A percentile compares a stretch with the other conserved stretches of the same genome.
Evolutionary conservation across 495 filamentous ascomycete genomes (phyloP).

Genomic region (Aspergillus carlsbadensis): DNA sequence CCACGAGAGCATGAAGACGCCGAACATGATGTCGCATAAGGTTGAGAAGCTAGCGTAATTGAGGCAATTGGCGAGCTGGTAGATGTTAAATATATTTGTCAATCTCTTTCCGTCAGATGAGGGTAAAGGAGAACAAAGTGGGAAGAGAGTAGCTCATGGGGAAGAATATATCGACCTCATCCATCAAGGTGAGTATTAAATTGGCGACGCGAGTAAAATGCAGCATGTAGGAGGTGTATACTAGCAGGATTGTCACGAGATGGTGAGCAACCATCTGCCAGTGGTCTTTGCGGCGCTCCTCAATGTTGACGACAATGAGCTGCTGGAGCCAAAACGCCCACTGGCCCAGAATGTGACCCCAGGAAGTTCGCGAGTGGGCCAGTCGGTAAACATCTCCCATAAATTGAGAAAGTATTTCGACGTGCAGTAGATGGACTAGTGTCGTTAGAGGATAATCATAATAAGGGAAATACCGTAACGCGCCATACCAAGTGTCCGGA

Average conservation of each 20-base stretch:
- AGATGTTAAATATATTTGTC: background rate
- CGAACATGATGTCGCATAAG: slow-evolving; percentile 81
- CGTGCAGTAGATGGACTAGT: too few species aligned
- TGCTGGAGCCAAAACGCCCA: slow-evolving; percentile 88
- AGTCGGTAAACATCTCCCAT: too few species aligned
- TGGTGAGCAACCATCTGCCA: slow-evolving; percentile 81
- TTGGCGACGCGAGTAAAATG: slow-evolving; percentile 84
- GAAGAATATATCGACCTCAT: slow-evolving; percentile 84
- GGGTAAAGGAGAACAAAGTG: too few species aligned
- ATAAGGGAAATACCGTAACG: too few species aligned
- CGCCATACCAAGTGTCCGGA: too few species aligned
- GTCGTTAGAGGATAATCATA: too few species aligned
- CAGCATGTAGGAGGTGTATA: slow-evolving; percentile 79
- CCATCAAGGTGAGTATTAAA: slow-evolving; percentile 88
- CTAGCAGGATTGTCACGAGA: slow-evolving; percentile 80
- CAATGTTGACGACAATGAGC: slow-evolving; percentile 80
- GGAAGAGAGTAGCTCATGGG: slow-evolving; percentile 54
- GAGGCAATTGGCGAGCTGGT: slow-evolving; percentile 82
- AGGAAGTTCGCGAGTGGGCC: too few species aligned
- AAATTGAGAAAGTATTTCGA: too few species aligned
- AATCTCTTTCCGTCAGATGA: too few species aligned
- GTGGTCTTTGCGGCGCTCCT: slow-evolving; percentile 64
- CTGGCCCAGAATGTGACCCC: slow-evolving; percentile 78
- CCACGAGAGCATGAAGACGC: slow-evolving; percentile 84
- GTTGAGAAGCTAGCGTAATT: slow-evolving; percentile 78